These are phyloP conservation scores for Leishmania braziliensis DNA, from an alignment of 208 protist species.

Conservation along the genomic window DNA sequence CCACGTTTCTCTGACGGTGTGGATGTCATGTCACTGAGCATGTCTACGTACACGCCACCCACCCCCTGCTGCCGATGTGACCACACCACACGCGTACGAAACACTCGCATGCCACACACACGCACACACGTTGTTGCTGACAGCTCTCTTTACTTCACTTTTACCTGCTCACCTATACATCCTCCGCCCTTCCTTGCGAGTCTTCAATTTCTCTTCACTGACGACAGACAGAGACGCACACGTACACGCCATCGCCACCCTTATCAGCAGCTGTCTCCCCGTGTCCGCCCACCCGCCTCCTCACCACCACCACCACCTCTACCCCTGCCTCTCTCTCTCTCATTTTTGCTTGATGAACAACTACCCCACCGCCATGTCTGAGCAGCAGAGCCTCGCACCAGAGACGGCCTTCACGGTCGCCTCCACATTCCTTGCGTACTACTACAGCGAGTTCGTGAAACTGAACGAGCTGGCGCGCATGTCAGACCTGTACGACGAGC, in stretches of 20 bases:
- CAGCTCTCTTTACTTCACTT: constrained; percentile 1
- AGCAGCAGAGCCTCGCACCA: constrained; percentile 32
- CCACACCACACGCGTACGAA: background rate
- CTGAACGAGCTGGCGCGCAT: constrained; percentile 43
- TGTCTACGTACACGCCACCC: background rate
- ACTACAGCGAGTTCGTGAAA: constrained; percentile 84
- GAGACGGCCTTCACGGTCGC: constrained; percentile 59
- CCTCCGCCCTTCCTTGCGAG: background rate
- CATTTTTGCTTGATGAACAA: background rate
- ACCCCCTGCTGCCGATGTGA: background rate
- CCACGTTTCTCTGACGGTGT: background rate
- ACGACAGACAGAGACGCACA: background rate
- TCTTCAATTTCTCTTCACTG: background rate
- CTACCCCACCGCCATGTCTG: constrained; percentile 15
- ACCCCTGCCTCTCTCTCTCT: constrained; percentile 10
- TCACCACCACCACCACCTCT: constrained; percentile 3
- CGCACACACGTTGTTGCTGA: background rate
- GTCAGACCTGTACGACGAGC: constrained; percentile 72
- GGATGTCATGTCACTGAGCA: background rate
- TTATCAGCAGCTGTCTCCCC: background rate
- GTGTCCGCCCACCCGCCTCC: background rate
- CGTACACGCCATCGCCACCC: background rate
- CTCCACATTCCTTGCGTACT: constrained; percentile 72
- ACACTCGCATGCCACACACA: background rate
- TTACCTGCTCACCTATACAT: background rate